Conservation (phyloP, 1,284 basidiomycete species). For the Naganishia liquefaciens region DNA sequence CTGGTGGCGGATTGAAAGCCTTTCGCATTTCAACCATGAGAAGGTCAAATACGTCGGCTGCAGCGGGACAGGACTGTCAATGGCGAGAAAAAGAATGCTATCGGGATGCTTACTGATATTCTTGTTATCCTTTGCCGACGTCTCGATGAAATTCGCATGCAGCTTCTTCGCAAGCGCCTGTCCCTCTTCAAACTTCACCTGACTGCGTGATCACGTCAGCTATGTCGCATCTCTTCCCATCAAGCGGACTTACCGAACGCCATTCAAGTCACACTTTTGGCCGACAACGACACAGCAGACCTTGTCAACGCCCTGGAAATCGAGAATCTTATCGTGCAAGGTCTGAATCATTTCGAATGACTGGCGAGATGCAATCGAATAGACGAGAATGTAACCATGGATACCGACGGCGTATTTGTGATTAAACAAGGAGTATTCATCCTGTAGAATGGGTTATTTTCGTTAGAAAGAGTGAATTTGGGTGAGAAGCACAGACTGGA, state of each 20-base stretch:
- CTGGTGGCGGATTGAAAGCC: slow-evolving; percentile 52
- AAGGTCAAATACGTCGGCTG: slow-evolving; percentile 84
- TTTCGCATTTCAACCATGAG: slow-evolving; percentile 75
- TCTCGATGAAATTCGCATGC: slow-evolving; percentile 79
- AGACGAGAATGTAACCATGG: slow-evolving; percentile 86
- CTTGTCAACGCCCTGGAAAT: slow-evolving; percentile 84
- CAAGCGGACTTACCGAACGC: slow-evolving; percentile 60
- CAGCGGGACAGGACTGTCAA: slow-evolving; percentile 17
- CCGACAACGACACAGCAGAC: slow-evolving; percentile 97
- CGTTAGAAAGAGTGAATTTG: neutral
- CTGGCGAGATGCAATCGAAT: slow-evolving; percentile 86
- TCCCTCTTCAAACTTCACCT: slow-evolving; percentile 74
- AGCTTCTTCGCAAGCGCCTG: slow-evolving; percentile 71
- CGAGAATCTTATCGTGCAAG: slow-evolving; percentile 95
- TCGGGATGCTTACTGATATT: slow-evolving; percentile 71
- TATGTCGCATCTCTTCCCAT: slow-evolving; percentile 31
- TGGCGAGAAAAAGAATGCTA: neutral
- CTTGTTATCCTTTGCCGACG: slow-evolving; percentile 81
- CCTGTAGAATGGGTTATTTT: slow-evolving; percentile 62
- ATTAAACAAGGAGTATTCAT: slow-evolving; percentile 81
- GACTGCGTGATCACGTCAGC: slow-evolving; percentile 58
- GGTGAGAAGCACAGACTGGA: neutral
- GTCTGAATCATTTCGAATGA: slow-evolving; percentile 97
- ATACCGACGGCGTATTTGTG: slow-evolving; percentile 79
- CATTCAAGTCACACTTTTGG: slow-evolving; percentile 83